A percentile compares a stretch with the other conserved stretches of the same genome.
Evolutionary conservation across 768 basidiomycete genomes (phyloP).

Genomic region (Rhizopogon rudus): DNA sequence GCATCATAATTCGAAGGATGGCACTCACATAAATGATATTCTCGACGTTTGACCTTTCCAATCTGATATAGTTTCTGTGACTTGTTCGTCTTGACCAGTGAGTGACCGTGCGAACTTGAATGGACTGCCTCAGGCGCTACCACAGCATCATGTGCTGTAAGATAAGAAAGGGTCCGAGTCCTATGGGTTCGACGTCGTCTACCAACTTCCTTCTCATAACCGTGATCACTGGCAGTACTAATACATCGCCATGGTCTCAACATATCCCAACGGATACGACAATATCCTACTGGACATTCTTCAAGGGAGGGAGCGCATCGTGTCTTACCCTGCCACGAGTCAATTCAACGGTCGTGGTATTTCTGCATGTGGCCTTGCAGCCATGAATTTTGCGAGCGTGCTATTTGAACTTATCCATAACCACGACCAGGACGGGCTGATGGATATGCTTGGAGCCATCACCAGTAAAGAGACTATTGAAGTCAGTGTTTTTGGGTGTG

Average conservation of each 20-base stretch:
- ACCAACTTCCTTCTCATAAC: background rate
- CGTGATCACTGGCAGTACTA: too few species aligned
- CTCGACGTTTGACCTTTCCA: too few species aligned
- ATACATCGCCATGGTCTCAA: slow-evolving; percentile 33
- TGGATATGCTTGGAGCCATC: background rate
- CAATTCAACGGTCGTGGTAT: slow-evolving; percentile 44
- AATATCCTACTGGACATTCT: slow-evolving; percentile 19
- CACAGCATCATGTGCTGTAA: too few species aligned
- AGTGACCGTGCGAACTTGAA: too few species aligned
- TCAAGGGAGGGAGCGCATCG: slow-evolving; percentile 30
- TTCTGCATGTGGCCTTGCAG: slow-evolving; percentile 66
- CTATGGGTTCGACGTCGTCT: too few species aligned
- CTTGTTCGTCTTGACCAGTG: too few species aligned
- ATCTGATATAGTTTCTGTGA: too few species aligned
- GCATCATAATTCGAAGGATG: too few species aligned
- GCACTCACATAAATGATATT: too few species aligned
- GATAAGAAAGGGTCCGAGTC: too few species aligned
- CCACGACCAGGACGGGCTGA: background rate
- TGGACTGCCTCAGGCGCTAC: too few species aligned
- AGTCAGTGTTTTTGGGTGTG: slow-evolving; percentile 10
- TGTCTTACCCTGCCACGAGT: slow-evolving; percentile 47
- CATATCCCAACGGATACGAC: slow-evolving; percentile 44
- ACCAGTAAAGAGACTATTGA: slow-evolving; percentile 16
- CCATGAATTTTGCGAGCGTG: slow-evolving; percentile 57
- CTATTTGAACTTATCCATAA: background rate